These are phyloP conservation scores for Ehretia macrophylla DNA, from an alignment of 257 asterid species.

Conservation along the genomic window DNA sequence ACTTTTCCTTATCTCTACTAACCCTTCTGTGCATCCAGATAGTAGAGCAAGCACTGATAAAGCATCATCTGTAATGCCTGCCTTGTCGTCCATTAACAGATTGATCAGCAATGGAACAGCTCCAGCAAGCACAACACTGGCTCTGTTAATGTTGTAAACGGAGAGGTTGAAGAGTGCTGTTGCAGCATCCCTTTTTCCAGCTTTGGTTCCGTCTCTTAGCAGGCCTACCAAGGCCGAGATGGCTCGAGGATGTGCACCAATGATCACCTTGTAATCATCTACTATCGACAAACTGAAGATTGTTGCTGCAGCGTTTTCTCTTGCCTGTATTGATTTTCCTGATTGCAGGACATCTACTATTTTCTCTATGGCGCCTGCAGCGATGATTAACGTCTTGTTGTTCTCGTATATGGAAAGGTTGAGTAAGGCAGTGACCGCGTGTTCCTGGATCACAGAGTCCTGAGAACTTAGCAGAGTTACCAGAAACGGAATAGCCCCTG, in stretches of 20 bases:
- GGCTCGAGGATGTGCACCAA: conserved; percentile 60
- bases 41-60: conserved; percentile 67
- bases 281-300: conserved; percentile 72
- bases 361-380: conserved; percentile 67
- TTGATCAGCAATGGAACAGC: conserved; percentile 68
- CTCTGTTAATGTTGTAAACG: conserved; percentile 45
- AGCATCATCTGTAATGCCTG: conserved; percentile 80
- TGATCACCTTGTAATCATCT: conserved; percentile 51
- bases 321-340: conserved; percentile 68
- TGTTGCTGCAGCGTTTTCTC: conserved; percentile 88
- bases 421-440: conserved; percentile 79
- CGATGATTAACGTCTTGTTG: conserved; percentile 69
- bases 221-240: conserved; percentile 65
- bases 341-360: conserved; percentile 46
- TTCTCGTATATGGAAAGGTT: conserved; percentile 76
- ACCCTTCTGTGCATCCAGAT: conserved; percentile 57
- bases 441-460: conserved; percentile 69
- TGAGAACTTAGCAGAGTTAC: conserved; percentile 46
- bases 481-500: conserved; percentile 81
- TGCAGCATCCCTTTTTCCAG: conserved; percentile 82
- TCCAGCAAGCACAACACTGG: conserved; percentile 45
- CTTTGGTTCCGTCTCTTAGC: conserved; percentile 61
- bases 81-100: conserved; percentile 69
- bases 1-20: conserved; percentile 62
- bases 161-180: conserved; percentile 80